A percentile compares a stretch with the other conserved stretches of the same genome.
Conservation (phyloP, 1,139 yeast genomes). For the Debaryomyces udenii region DNA sequence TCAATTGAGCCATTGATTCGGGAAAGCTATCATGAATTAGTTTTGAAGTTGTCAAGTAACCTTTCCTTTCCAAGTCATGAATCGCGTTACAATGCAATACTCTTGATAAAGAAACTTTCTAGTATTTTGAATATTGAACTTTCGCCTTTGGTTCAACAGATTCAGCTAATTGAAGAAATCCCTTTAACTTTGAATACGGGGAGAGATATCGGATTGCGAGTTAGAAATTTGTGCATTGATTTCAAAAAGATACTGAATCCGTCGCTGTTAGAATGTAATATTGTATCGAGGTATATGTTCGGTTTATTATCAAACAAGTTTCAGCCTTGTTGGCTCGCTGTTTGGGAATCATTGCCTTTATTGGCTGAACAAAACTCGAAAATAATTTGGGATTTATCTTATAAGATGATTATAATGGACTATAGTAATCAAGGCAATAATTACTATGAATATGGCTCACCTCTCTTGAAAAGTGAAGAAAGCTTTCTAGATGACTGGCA, state of each 20-base stretch:
- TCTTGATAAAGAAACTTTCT: slow-evolving; percentile 37
- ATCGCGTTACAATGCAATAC: slow-evolving; percentile 50
- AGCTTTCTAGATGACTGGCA: slow-evolving; percentile 30
- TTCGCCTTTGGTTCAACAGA: slow-evolving; percentile 40
- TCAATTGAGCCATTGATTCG: not conserved
- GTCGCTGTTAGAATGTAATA: slow-evolving; percentile 32
- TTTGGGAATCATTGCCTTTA: slow-evolving; percentile 59
- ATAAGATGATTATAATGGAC: slow-evolving; percentile 40
- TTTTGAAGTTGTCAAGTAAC: slow-evolving; percentile 25
- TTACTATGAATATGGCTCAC: slow-evolving; percentile 25
- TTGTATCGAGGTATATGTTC: slow-evolving; percentile 61
- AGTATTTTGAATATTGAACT: slow-evolving; percentile 28
- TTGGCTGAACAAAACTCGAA: slow-evolving; percentile 47
- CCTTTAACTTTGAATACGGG: slow-evolving; percentile 72
- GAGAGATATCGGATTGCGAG: slow-evolving; percentile 73
- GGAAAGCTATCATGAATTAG: slow-evolving; percentile 1
- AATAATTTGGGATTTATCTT: slow-evolving; percentile 60
- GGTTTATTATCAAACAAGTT: slow-evolving; percentile 78
- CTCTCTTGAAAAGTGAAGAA: slow-evolving; percentile 25
- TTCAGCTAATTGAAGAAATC: slow-evolving; percentile 67
- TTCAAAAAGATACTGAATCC: slow-evolving; percentile 46
- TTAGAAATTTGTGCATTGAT: slow-evolving; percentile 60
- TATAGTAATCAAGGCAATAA: slow-evolving; percentile 23
- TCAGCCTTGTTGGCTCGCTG: slow-evolving; percentile 85
- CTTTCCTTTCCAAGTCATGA: slow-evolving; percentile 49